Evolutionary conservation across 495 filamentous ascomycete species (phyloP).

Genomic region (Hyaloscypha hepaticicola): DNA sequence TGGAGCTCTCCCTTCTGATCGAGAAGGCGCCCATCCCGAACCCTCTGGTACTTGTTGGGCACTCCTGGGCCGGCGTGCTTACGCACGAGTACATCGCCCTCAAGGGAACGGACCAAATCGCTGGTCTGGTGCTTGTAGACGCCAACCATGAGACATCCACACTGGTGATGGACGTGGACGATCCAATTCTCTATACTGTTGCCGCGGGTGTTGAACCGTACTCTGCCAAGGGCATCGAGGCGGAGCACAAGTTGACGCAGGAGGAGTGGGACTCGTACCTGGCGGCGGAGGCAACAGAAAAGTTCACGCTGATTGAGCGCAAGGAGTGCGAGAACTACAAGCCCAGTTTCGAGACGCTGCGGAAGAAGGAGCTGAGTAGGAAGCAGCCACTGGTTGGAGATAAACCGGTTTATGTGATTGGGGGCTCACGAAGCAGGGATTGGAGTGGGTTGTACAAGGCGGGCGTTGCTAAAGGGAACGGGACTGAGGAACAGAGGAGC

Average conservation of each 20-base stretch:
- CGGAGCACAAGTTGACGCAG: constrained; percentile 19
- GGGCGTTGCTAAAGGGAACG: constrained; percentile 37
- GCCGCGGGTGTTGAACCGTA: constrained; percentile 9
- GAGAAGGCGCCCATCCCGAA: constrained; percentile 11
- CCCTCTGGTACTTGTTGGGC: constrained; percentile 20
- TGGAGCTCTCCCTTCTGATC: constrained; percentile 21
- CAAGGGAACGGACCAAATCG: constrained; percentile 18
- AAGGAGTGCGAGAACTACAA: constrained; percentile 12
- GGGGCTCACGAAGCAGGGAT: constrained; percentile 28
- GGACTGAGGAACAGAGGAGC: constrained; percentile 37
- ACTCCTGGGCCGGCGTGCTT: constrained; percentile 23
- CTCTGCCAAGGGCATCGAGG: background rate
- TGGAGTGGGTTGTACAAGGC: constrained; percentile 36
- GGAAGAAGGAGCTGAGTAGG: constrained; percentile 22
- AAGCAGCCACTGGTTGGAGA: constrained; percentile 22
- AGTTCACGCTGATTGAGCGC: constrained; percentile 2
- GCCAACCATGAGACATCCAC: constrained; percentile 15
- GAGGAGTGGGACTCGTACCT: constrained; percentile 23
- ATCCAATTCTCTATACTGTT: constrained; percentile 12
- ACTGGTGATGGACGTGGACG: constrained; percentile 12
- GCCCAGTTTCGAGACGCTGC: constrained; percentile 18
- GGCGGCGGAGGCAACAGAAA: background rate
- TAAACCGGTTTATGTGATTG: constrained; percentile 22
- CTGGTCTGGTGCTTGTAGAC: constrained; percentile 23
- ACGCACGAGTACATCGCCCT: constrained; percentile 18